A percentile compares a stretch with the other conserved stretches of the same genome.
Evolutionary conservation across 1,139 yeast genomes (phyloP).

Genomic region (Debaryomyces coudertii): DNA sequence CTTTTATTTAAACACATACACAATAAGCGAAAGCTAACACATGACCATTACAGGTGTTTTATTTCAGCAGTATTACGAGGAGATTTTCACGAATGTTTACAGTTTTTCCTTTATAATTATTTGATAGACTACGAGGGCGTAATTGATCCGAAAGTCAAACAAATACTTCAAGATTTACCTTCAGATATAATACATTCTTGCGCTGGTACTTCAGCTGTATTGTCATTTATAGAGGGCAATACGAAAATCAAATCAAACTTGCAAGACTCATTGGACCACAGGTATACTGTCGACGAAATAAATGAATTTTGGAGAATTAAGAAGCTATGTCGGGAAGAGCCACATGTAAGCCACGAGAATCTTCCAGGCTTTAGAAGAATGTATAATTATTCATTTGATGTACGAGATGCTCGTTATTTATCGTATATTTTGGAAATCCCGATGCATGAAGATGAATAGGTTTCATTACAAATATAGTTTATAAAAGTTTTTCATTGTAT

Average conservation of each 20-base stretch:
- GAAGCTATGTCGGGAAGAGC: constrained; percentile 15
- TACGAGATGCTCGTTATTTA: constrained; percentile 29
- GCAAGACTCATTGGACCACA: constrained; percentile 1
- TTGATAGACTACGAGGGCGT: constrained; percentile 20
- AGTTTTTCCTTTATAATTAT: constrained; percentile 31
- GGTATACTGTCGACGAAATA: constrained; percentile 5
- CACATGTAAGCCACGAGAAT: constrained; percentile 13
- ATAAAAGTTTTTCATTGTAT: not conserved
- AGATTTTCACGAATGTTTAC: constrained; percentile 29
- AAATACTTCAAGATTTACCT: constrained; percentile 23
- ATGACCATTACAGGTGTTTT: constrained; percentile 24
- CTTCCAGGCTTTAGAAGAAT: constrained; percentile 18
- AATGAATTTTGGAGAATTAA: constrained; percentile 20
- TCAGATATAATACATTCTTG: constrained; percentile 13
- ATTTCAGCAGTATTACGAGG: constrained; percentile 35
- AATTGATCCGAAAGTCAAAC: constrained; percentile 16
- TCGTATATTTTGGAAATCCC: constrained; percentile 20
- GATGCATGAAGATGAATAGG: not conserved
- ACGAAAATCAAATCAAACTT: not conserved
- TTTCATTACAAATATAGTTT: not conserved
- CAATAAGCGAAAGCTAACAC: constrained; percentile 15
- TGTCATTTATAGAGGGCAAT: constrained; percentile 10
- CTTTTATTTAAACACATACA: constrained; percentile 28
- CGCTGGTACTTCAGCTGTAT: constrained; percentile 12
- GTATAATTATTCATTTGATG: constrained; percentile 28